phyloP scores from a whole-genome alignment of 352 stramenopile genomes.

The Globisporangium emineosum region DNA sequence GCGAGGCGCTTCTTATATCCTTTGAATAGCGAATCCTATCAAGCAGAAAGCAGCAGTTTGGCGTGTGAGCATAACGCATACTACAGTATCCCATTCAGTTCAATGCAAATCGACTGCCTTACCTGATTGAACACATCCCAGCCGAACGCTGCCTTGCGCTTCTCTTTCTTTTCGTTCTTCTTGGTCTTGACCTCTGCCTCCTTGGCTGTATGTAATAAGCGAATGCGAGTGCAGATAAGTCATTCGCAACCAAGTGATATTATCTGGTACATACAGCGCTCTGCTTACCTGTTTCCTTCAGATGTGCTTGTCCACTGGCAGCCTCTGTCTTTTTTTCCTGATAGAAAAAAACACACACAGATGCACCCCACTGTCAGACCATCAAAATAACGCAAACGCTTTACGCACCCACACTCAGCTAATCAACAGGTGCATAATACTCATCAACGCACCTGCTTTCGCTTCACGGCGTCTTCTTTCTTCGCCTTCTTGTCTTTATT shows the following conservation, averaged over 20 bases:
- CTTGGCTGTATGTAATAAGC: constrained; percentile 32
- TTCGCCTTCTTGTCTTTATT: constrained; percentile 64
- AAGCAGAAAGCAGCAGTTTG: neutral
- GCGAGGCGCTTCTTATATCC: constrained; percentile 82
- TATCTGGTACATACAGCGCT: neutral
- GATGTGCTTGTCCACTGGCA: constrained; percentile 45
- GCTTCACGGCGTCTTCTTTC: constrained; percentile 54
- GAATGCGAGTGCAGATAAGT: neutral
- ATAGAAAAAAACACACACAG: constrained; percentile 3
- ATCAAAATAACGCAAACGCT: neutral
- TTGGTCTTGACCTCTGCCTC: constrained; percentile 54
- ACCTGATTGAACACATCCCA: constrained; percentile 84
- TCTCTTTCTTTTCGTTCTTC: constrained; percentile 71
- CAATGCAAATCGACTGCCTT: neutral
- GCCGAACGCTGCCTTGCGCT: constrained; percentile 75
- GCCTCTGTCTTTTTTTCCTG: constrained; percentile 54
- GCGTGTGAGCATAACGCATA: neutral
- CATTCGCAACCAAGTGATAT: neutral
- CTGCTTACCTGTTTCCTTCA: constrained; percentile 59
- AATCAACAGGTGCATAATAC: neutral
- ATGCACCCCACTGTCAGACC: neutral
- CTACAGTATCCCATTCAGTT: neutral
- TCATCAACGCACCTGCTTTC: constrained; percentile 34
- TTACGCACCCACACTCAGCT: neutral
- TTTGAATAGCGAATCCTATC: constrained; percentile 75